A percentile compares a stretch with the other conserved stretches of the same genome.
Conservation (phyloP, 73 alveolate genomes). For the Uronychia setigera region DNA sequence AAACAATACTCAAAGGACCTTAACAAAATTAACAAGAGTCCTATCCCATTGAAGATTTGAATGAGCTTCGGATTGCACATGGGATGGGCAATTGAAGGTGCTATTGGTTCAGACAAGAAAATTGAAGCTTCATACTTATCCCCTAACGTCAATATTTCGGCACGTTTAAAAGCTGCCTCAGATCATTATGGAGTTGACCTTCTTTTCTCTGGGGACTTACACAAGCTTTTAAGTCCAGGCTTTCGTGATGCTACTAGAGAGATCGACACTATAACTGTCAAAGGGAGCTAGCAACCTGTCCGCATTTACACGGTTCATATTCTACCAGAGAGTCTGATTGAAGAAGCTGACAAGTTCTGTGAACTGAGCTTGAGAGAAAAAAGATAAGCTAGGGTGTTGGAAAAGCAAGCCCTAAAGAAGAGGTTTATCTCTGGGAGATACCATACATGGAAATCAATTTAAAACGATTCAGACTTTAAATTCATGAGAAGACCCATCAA, state of each 20-base stretch:
- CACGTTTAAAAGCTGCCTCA: slow-evolving; percentile 18
- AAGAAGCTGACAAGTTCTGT: slow-evolving; percentile 17
- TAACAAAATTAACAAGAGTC: slow-evolving; percentile 47
- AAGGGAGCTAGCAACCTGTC: slow-evolving; percentile 85
- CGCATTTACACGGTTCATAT: slow-evolving; percentile 82
- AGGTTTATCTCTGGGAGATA: slow-evolving; percentile 4
- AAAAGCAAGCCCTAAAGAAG: slow-evolving; percentile 7
- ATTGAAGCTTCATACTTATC: slow-evolving; percentile 21
- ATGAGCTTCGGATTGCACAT: slow-evolving; percentile 31
- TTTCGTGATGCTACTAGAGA: slow-evolving; percentile 57
- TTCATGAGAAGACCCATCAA: slow-evolving; percentile 21
- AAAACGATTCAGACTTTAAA: slow-evolving; percentile 28
- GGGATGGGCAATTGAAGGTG: slow-evolving; percentile 31
- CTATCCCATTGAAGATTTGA: slow-evolving; percentile 67
- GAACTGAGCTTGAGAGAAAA: slow-evolving; percentile 5
- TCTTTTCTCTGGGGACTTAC: slow-evolving; percentile 11
- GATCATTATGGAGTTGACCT: slow-evolving; percentile 6
- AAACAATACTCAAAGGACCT: slow-evolving; percentile 76
- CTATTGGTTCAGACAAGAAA: slow-evolving; percentile 16
- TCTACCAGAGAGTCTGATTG: slow-evolving; percentile 55
- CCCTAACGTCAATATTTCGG: slow-evolving; percentile 31
- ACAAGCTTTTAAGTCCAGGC: slow-evolving; percentile 47
- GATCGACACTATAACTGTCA: slow-evolving; percentile 88
- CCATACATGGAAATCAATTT: slow-evolving; percentile 21
- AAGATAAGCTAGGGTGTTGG: slow-evolving; percentile 18